Percentiles rank a stretch among this genome's conserved stretches.
phyloP scores from a whole-genome alignment of 371 early-diverging fungal genomes.

The Scutellospora calospora region DNA sequence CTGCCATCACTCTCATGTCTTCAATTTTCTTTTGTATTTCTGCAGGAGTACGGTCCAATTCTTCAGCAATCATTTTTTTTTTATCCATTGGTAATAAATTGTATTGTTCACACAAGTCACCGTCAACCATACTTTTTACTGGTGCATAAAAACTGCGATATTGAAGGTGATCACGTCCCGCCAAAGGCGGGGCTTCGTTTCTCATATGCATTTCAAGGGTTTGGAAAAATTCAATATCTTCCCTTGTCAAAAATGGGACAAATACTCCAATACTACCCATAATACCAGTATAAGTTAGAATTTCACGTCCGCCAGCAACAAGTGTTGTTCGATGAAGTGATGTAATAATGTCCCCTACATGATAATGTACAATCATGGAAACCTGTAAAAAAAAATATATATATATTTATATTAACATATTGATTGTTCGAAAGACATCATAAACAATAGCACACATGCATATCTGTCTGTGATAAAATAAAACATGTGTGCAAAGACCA shows the following conservation, averaged over 20 bases:
- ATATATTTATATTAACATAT: too few species aligned
- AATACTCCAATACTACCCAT: constrained; percentile 86
- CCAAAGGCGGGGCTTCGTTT: constrained; percentile 75
- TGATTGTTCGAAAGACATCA: too few species aligned
- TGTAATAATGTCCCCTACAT: constrained; percentile 89
- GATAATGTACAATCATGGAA: constrained; percentile 75
- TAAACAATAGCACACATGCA: too few species aligned
- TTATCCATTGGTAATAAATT: constrained; percentile 72
- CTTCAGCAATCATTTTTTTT: constrained; percentile 82
- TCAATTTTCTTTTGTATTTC: constrained; percentile 96
- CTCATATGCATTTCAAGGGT: constrained; percentile 93
- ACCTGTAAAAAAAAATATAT: constrained; percentile 49
- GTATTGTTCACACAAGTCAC: constrained; percentile 92
- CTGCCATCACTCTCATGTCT: constrained; percentile 75
- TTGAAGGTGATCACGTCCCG: constrained; percentile 90
- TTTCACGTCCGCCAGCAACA: constrained; percentile 86
- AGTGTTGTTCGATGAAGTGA: constrained; percentile 80
- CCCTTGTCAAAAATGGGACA: constrained; percentile 86
- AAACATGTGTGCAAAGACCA: not conserved
- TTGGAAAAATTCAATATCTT: constrained; percentile 95
- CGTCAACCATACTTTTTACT: constrained; percentile 89
- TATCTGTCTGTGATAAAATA: too few species aligned
- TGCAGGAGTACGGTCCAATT: constrained; percentile 84
- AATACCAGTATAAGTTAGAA: constrained; percentile 87
- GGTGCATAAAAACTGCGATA: constrained; percentile 87